These are phyloP conservation scores for Oryza longistaminata DNA, from an alignment of 176 grass and related monocot species.

Conservation along the genomic window DNA sequence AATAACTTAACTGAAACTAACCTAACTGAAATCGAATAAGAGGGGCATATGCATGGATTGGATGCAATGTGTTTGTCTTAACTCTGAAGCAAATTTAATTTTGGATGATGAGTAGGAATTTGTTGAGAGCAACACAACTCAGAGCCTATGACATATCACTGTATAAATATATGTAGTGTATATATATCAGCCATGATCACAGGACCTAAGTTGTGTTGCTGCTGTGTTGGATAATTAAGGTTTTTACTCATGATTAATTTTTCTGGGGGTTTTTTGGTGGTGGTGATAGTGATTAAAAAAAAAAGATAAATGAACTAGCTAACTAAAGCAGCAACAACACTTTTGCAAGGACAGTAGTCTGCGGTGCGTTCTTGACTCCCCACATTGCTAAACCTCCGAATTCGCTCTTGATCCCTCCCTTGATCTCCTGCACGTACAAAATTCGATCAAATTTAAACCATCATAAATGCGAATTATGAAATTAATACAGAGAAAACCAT, in stretches of 20 bases:
- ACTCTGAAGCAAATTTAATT: not conserved
- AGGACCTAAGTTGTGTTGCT: constrained; percentile 47
- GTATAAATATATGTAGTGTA: not conserved
- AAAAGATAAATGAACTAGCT: not conserved
- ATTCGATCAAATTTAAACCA: not conserved
- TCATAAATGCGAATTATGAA: not conserved
- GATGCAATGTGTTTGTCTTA: not conserved
- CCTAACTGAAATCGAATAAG: not conserved
- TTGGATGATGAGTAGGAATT: not conserved
- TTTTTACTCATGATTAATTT: not conserved
- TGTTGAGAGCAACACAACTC: constrained; percentile 30
- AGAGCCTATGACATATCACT: constrained; percentile 40
- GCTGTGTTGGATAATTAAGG: not conserved
- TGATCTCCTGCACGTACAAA: constrained; percentile 21
- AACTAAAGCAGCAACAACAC: constrained; percentile 40
- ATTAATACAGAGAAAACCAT: not conserved
- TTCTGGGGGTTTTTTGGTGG: not conserved
- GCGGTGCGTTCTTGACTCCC: constrained; percentile 99
- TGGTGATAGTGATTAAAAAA: constrained; percentile 11
- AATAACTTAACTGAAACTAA: not conserved
- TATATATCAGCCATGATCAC: constrained; percentile 29
- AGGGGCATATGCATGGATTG: not conserved
- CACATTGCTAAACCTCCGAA: constrained; percentile 47
- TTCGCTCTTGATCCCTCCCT: constrained; percentile 45
- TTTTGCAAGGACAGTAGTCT: constrained; percentile 67